Evolutionary conservation across 208 protist genomes (phyloP).

Genomic region (Plasmodiophora brassicae): DNA sequence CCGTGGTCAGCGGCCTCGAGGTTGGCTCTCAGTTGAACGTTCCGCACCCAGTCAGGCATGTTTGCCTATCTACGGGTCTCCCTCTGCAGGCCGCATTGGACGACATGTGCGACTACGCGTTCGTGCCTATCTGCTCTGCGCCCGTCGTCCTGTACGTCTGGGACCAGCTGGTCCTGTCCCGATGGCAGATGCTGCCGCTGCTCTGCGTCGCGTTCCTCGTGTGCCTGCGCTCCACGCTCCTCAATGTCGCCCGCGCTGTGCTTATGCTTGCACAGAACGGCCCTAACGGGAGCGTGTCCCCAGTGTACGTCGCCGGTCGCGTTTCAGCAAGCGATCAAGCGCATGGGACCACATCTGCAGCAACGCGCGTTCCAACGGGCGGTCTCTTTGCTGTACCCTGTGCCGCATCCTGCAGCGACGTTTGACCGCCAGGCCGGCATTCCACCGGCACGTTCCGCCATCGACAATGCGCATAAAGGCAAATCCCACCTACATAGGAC

Average conservation of each 20-base stretch:
- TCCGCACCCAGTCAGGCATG: neutral
- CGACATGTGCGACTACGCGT: neutral
- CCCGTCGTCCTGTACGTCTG: neutral
- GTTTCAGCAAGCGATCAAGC: neutral
- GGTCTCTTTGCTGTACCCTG: neutral
- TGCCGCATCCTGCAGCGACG: neutral
- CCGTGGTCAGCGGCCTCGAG: neutral
- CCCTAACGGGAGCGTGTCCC: too few species aligned
- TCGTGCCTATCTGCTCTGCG: neutral
- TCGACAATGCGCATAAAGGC: too few species aligned
- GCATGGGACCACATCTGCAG: neutral
- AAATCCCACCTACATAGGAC: too few species aligned
- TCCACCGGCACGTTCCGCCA: neutral
- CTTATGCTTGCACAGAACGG: neutral
- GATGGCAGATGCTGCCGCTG: neutral
- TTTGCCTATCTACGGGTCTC: neutral
- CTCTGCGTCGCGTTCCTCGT: neutral
- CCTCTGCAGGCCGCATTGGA: neutral
- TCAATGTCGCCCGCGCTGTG: neutral
- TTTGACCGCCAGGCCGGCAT: neutral
- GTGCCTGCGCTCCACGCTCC: neutral
- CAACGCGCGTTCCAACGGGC: neutral
- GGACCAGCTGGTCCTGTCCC: neutral
- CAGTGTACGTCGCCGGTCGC: neutral
- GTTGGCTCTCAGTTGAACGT: too few species aligned